Conservation (phyloP, 192 early-diverging fungal genomes). For the Chytriomyces sp. region DNA sequence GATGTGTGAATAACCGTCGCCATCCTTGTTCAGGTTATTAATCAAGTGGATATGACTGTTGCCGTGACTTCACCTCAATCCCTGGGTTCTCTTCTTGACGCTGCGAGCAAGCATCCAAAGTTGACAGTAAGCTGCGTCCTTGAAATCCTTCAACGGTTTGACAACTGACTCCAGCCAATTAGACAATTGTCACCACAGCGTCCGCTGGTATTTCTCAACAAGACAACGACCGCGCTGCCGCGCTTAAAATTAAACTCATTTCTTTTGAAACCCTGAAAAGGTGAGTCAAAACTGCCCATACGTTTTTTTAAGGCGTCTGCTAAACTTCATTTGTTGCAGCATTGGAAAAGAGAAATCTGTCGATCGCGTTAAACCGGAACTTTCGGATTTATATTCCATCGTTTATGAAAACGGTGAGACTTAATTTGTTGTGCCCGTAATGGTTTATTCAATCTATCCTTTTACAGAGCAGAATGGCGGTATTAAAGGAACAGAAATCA, state of each 20-base stretch:
- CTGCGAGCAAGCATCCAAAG: constrained; percentile 8
- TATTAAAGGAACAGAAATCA: constrained; percentile 5
- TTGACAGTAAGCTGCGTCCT: background rate
- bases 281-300: too few species aligned
- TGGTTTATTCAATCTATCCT: background rate
- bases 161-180: too few species aligned
- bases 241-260: constrained; percentile 10
- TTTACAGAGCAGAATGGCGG: background rate
- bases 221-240: background rate
- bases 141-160: too few species aligned
- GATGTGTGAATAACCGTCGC: too few species aligned
- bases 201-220: background rate
- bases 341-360: background rate
- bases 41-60: constrained; percentile 5
- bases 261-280: background rate
- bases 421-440: background rate
- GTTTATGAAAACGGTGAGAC: background rate
- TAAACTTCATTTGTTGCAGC: background rate
- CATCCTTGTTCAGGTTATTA: background rate
- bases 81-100: background rate
- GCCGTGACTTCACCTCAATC: background rate
- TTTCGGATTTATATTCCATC: background rate
- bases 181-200: too few species aligned
- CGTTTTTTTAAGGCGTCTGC: too few species aligned
- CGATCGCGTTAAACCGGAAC: constrained; percentile 10